Evolutionary conservation across 495 filamentous ascomycete species (phyloP), one percentile per base, ranked within the genome.

Genomic region (Aspergillus sparsus): DNA sequence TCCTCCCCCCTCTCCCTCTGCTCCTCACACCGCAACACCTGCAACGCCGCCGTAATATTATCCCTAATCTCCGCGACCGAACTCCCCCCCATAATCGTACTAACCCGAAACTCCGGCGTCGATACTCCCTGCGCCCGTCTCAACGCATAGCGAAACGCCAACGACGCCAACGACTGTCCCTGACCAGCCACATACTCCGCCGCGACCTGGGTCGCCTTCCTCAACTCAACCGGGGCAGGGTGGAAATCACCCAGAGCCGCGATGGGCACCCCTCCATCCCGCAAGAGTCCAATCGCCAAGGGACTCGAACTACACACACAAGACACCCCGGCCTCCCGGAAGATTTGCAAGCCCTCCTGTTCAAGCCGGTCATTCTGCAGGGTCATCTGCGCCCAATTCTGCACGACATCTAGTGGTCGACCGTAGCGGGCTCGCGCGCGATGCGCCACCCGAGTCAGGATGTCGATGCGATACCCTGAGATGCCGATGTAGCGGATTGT

Each of bases 351-450:
- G 6, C 57, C 57, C 7, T 59, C 57, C 13, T 31, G 47, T 49
- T 59, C 57, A 12, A 59, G 49, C 7, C 49, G 34, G 31, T 59
- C 49, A 18, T 59, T 59, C 57, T 59, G 57, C 49, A 59, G 39
- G n/a, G 57, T 59, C 49, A 59, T 45, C 57, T 59, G 57, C 13
- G 57, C 57, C 57, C 57, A 59, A n/a, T 45, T 59, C 27, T 59
- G 57, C 4, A 59, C 42, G 4, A 59, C 57, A 36, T 59, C 57
- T 9, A 59, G 12, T 6, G 49, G 49, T 16, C 57, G 57, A 21
- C 57, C 57, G 27, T 59, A 59, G 2, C 44, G 1, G 3, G 46
- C 3, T 16, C 49, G 21, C 1, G 49, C 57, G 3, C 49, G 37
- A 7, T 37, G 49, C 3, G 57, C 49, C 11, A 59, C 57, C 9